Evolutionary conservation across 2,329 filamentous ascomycete genomes (phyloP).

Genomic region (Penicillium sp.): DNA sequence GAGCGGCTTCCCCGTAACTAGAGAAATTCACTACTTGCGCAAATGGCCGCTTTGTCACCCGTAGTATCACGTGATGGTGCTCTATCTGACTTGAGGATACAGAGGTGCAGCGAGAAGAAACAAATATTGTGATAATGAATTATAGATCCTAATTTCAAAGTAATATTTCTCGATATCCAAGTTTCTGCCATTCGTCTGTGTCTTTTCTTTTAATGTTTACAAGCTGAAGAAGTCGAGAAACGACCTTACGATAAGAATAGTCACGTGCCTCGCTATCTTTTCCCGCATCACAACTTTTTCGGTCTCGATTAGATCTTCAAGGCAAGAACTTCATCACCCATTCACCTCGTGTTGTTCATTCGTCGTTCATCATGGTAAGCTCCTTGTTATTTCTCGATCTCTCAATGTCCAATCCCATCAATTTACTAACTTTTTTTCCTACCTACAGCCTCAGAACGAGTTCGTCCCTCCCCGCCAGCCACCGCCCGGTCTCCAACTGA

Average conservation of each 20-base stretch:
- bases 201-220: neutral
- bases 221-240: neutral
- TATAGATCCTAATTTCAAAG: conserved; percentile 7
- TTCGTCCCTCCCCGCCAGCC: conserved; percentile 32
- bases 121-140: neutral
- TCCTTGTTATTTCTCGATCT: neutral
- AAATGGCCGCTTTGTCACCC: conserved; percentile 29
- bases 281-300: conserved; percentile 31
- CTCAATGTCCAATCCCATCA: neutral
- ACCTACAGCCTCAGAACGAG: conserved; percentile 46
- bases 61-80: conserved; percentile 30
- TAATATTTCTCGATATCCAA: conserved; percentile 14
- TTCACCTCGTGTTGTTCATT: conserved; percentile 20
- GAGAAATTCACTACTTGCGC: conserved; percentile 39
- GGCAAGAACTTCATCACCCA: conserved; percentile 19
- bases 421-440: conserved; percentile 12
- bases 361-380: conserved; percentile 35
- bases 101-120: neutral
- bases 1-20: conserved; percentile 17
- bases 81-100: neutral
- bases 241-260: conserved; percentile 18
- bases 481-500: conserved; percentile 17
- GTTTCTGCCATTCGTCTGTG: no score
- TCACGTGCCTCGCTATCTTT: conserved; percentile 29
- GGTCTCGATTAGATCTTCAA: conserved; percentile 28